Evolutionary conservation across 164 flowering plant species (phyloP).

Genomic region (Vitis amurensis): DNA sequence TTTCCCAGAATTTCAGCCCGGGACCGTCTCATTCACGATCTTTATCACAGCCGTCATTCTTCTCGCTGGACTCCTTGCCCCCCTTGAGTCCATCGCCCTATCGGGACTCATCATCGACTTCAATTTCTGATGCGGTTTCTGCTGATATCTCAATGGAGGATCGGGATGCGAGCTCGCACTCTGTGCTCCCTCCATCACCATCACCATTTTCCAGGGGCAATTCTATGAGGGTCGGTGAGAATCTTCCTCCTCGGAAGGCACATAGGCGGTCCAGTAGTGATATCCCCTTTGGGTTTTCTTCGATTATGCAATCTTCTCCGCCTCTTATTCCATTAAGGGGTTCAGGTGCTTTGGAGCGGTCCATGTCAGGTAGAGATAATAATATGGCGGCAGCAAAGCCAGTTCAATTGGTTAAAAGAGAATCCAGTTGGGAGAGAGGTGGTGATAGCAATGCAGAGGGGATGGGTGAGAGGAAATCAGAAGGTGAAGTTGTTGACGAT

Average conservation of each 20-base stretch:
- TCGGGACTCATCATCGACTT: slow-evolving; percentile 43
- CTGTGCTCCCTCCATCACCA: slow-evolving; percentile 27
- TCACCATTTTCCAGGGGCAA: slow-evolving; percentile 23
- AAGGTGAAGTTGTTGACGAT: slow-evolving; percentile 83
- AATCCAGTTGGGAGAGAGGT: slow-evolving; percentile 50
- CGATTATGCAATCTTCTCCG: slow-evolving; percentile 52
- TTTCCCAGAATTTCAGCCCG: slow-evolving; percentile 42
- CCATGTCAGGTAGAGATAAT: slow-evolving; percentile 40
- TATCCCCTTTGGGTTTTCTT: slow-evolving; percentile 70
- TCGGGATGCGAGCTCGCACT: slow-evolving; percentile 42
- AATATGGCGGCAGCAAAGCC: slow-evolving; percentile 40
- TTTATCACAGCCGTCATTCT: slow-evolving; percentile 76
- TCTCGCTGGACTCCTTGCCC: slow-evolving; percentile 78
- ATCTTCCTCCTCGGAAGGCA: slow-evolving; percentile 77
- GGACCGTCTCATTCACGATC: slow-evolving; percentile 79
- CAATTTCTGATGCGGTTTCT: slow-evolving; percentile 41
- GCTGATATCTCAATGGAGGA: slow-evolving; percentile 77
- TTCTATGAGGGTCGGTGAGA: slow-evolving; percentile 49
- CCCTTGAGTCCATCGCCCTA: slow-evolving; percentile 81
- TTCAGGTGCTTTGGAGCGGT: slow-evolving; percentile 37
- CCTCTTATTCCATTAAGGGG: slow-evolving; percentile 42
- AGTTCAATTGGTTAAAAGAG: slow-evolving; percentile 60
- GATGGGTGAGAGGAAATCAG: slow-evolving; percentile 72
- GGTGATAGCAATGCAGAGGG: slow-evolving; percentile 50
- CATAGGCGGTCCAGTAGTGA: slow-evolving; percentile 93